Evolutionary conservation across 441 rosid genomes (phyloP), one percentile per base, ranked within the genome.

Genomic region (Mallotus repandus): DNA sequence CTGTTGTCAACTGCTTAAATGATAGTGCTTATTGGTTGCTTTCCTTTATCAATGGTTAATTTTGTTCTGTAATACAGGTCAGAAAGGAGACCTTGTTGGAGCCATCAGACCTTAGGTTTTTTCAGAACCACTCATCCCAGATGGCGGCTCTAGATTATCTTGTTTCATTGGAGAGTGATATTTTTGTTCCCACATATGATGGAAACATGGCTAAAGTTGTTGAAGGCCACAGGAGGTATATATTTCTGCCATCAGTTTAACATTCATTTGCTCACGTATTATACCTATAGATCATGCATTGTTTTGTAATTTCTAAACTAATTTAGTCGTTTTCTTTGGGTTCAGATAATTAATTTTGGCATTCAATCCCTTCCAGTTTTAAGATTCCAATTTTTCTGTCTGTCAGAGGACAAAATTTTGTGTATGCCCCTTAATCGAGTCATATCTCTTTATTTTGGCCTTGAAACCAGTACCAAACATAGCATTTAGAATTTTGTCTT

Each of bases 191-290:
- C 56, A 94, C 98, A 2, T 94, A 89, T 76, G 92, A 91, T 71
- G 98, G 98, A 67, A 94, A 94, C 88, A 94, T 94, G 98, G 98
- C 98, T 11, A 94, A 90, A 84, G 97, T 94, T 61, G 97, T 94
- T 19, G 98, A 91, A 88, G 98, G 98, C 76, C 98, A 94, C 84
- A 89, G 98, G 74, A 90, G 98, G 98, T 94, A 83, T 94, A 83
- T 65, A 32, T 55, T 71, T 73, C 63, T 53, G 35, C 25, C 2
- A 48, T 9, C 41, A 22, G 12, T 57, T 57, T 59, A 29, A 18
- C 21, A 46, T 38, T 18, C 18, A 19, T 55, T 18, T 10, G 18
- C 19, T 21, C 12, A 13, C 35, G 43, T 14, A 21, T 53, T 50
- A 29, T 67, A 7, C 57, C 0, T 10, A 56, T 56, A 10, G 5